phyloP scores from a whole-genome alignment of 768 basidiomycete genomes.

The Tricholoma sp. region DNA sequence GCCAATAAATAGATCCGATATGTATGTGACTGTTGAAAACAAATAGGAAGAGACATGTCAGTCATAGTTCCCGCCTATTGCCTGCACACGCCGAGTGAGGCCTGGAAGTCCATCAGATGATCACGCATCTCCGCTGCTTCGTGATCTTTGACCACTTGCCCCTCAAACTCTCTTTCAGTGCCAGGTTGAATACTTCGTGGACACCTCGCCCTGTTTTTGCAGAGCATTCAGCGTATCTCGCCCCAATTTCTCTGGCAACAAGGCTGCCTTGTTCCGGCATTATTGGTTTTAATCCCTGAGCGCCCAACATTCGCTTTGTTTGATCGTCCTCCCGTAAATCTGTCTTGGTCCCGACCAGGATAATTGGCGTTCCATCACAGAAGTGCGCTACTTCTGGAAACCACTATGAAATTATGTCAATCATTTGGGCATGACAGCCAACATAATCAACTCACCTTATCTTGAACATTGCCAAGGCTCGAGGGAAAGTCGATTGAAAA shows the following conservation, averaged over 20 bases:
- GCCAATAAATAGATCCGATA: constrained; percentile 7
- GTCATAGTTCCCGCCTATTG: constrained; percentile 17
- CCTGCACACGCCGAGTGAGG: constrained; percentile 13
- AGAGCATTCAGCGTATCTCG: constrained; percentile 89
- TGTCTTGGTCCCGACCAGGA: constrained; percentile 91
- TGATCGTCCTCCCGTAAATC: constrained; percentile 85
- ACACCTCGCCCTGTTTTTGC: constrained; percentile 90
- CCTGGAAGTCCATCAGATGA: constrained; percentile 32
- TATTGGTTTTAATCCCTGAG: constrained; percentile 83
- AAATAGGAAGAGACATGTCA: constrained; percentile 12
- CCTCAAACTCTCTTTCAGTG: constrained; percentile 85
- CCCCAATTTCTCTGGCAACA: constrained; percentile 93
- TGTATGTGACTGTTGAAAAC: neutral
- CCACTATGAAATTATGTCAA: constrained; percentile 52
- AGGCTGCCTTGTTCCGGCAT: constrained; percentile 73
- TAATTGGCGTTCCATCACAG: constrained; percentile 82
- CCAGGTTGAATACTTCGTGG: constrained; percentile 86
- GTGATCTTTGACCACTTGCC: constrained; percentile 71
- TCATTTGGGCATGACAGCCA: neutral
- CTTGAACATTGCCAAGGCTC: constrained; percentile 84
- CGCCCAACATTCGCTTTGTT: constrained; percentile 81
- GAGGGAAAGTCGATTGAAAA: constrained; percentile 93
- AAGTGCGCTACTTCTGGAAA: constrained; percentile 91
- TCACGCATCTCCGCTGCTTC: constrained; percentile 67
- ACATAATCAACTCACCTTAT: constrained; percentile 53